phyloP scores from a whole-genome alignment of 768 basidiomycete genomes.

The Boletus bicolor region DNA sequence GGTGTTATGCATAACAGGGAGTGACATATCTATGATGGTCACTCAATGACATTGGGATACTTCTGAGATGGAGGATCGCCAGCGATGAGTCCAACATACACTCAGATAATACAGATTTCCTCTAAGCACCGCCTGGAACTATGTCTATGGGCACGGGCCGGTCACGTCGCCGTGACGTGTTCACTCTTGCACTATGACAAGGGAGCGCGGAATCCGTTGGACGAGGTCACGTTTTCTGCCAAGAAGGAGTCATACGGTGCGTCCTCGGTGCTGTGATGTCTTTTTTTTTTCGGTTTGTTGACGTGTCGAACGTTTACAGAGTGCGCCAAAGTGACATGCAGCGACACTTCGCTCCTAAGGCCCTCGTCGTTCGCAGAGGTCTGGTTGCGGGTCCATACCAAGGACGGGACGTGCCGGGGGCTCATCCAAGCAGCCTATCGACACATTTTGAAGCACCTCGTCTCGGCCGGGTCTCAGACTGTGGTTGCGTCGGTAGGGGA shows the following conservation, averaged over 20 bases:
- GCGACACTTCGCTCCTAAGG: conserved; percentile 63
- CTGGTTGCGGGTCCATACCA: conserved; percentile 20
- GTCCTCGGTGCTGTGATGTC: conserved; percentile 7
- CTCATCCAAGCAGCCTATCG: conserved; percentile 71
- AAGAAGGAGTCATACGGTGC: conserved; percentile 59
- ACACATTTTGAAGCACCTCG: conserved; percentile 32
- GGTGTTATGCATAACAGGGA: conserved; percentile 16
- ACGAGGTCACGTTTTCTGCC: conserved; percentile 69
- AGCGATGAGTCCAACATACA: not conserved
- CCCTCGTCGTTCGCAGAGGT: conserved; percentile 67
- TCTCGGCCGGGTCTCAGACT: not conserved
- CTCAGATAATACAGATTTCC: conserved; percentile 26
- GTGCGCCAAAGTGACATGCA: conserved; percentile 42
- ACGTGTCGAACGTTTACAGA: conserved; percentile 29
- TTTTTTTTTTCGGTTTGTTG: not conserved
- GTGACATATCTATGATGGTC: not conserved
- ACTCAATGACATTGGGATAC: not conserved
- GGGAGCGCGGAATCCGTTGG: conserved; percentile 64
- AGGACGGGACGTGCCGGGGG: conserved; percentile 52
- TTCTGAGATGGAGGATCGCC: not conserved
- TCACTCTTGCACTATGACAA: conserved; percentile 75
- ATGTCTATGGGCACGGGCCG: not conserved
- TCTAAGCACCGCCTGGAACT: not conserved
- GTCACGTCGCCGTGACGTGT: conserved; percentile 64
- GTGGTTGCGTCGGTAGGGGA: not conserved